phyloP scores from a whole-genome alignment of 1,284 basidiomycete species.

The Psilocybe mexicana region DNA sequence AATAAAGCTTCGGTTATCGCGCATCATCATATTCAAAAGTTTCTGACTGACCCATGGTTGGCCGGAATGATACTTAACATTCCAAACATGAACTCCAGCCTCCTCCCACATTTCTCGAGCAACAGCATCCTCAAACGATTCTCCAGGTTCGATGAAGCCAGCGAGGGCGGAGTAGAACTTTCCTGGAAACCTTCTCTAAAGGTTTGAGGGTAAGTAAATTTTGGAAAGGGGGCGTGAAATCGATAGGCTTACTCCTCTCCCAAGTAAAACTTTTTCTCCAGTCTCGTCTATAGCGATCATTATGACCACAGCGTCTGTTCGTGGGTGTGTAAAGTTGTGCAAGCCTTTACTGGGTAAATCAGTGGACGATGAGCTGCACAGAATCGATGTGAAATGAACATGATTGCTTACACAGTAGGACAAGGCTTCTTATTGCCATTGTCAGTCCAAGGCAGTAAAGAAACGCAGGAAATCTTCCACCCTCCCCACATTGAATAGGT shows the following conservation, averaged over 20 bases:
- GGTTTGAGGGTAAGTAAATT: not conserved
- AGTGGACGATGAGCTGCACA: not conserved
- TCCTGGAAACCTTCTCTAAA: constrained; percentile 65
- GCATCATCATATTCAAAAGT: not conserved
- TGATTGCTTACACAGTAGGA: constrained; percentile 57
- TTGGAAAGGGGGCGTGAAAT: not conserved
- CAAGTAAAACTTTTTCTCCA: constrained; percentile 83
- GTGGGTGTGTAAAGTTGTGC: constrained; percentile 87
- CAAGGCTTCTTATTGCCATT: constrained; percentile 64
- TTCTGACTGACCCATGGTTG: constrained; percentile 70
- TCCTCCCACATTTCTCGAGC: constrained; percentile 94
- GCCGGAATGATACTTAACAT: constrained; percentile 84
- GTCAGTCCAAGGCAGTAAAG: constrained; percentile 71
- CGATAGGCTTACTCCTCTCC: constrained; percentile 68
- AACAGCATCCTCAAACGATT: constrained; percentile 94
- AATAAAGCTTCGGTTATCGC: not conserved
- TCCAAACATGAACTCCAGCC: constrained; percentile 84
- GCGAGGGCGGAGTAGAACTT: constrained; percentile 87
- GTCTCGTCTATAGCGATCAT: constrained; percentile 84
- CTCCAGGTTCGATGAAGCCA: constrained; percentile 93
- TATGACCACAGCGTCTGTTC: constrained; percentile 91
- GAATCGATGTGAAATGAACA: not conserved
- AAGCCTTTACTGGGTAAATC: constrained; percentile 63
- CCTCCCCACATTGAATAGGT: constrained; percentile 93
- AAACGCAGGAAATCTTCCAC: constrained; percentile 88